Evolutionary conservation across 805 yeast genomes (phyloP).

Genomic region (Brettanomyces sp.): DNA sequence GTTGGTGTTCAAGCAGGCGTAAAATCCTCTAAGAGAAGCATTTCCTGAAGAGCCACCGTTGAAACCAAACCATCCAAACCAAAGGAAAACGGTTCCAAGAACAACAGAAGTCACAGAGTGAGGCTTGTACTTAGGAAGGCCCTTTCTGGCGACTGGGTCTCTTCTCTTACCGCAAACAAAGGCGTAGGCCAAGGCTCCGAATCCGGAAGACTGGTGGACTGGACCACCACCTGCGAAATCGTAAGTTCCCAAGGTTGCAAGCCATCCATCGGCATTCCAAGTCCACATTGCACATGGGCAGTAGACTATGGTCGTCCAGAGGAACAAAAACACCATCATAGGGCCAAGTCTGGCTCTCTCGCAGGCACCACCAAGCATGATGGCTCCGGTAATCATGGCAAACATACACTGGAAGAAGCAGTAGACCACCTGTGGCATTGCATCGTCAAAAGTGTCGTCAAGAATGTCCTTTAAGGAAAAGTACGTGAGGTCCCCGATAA

Average conservation of each 20-base stretch:
- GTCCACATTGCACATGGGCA: slow-evolving; percentile 97
- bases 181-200: slow-evolving; percentile 91
- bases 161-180: slow-evolving; percentile 85
- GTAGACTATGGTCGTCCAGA: slow-evolving; percentile 94
- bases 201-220: slow-evolving; percentile 91
- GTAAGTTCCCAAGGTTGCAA: slow-evolving; percentile 67
- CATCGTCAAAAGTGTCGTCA: slow-evolving; percentile 54
- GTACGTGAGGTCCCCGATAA: slow-evolving; percentile 74
- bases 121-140: slow-evolving; percentile 85
- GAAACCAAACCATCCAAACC: slow-evolving; percentile 99
- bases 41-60: slow-evolving; percentile 98
- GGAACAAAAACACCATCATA: slow-evolving; percentile 87
- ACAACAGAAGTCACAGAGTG: slow-evolving; percentile 88
- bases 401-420: slow-evolving; percentile 95
- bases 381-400: slow-evolving; percentile 84
- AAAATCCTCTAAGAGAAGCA: slow-evolving; percentile 87
- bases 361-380: slow-evolving; percentile 96
- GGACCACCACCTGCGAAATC: slow-evolving; percentile 99
- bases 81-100: slow-evolving; percentile 84
- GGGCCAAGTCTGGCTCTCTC: slow-evolving; percentile 96
- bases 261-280: slow-evolving; percentile 94
- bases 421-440: slow-evolving; percentile 86
- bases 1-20: slow-evolving; percentile 88
- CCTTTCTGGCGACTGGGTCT: slow-evolving; percentile 61
- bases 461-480: slow-evolving; percentile 80